These are phyloP conservation scores for Emergomyces pasteurianus DNA, from an alignment of 2,329 filamentous ascomycete species.

Conservation along the genomic window DNA sequence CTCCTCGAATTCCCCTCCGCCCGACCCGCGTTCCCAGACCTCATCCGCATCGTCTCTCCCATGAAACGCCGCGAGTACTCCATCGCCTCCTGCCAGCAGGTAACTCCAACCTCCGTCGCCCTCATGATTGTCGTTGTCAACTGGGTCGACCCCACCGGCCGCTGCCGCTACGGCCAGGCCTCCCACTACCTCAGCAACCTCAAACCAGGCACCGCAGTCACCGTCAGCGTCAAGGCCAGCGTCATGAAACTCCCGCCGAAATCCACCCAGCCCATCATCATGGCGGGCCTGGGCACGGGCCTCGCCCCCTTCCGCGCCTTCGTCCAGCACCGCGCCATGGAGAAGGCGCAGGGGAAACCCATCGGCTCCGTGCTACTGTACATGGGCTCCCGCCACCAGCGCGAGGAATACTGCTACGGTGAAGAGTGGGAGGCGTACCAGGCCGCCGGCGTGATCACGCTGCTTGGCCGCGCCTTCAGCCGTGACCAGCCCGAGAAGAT, in stretches of 20 bases:
- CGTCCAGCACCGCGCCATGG: conserved; percentile 93
- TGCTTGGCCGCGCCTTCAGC: conserved; percentile 87
- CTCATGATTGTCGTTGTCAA: conserved; percentile 96
- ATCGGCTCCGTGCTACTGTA: conserved; percentile 90
- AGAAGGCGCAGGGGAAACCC: conserved; percentile 92
- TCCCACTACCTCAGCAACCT: conserved; percentile 78
- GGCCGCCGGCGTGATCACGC: conserved; percentile 86
- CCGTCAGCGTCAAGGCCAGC: conserved; percentile 90
- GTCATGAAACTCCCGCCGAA: conserved; percentile 95
- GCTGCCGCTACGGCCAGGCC: conserved; percentile 83
- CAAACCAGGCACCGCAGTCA: conserved; percentile 65
- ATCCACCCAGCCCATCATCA: conserved; percentile 87
- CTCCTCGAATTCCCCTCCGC: conserved; percentile 83
- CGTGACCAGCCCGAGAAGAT: conserved; percentile 97
- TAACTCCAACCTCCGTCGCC: conserved; percentile 77
- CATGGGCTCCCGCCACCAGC: conserved; percentile 93
- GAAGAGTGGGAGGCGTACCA: conserved; percentile 99
- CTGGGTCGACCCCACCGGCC: conserved; percentile 82
- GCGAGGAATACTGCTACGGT: conserved; percentile 96
- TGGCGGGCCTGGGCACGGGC: conserved; percentile 97
- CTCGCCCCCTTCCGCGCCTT: conserved; percentile 99
- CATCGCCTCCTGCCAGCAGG: conserved; percentile 94
- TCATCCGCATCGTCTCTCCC: conserved; percentile 74
- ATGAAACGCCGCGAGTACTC: conserved; percentile 97
- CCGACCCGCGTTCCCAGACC: conserved; percentile 75